Evolutionary conservation across 257 asterid species (phyloP), one percentile per base, ranked within the genome.

Genomic region (Eustoma russellianum): DNA sequence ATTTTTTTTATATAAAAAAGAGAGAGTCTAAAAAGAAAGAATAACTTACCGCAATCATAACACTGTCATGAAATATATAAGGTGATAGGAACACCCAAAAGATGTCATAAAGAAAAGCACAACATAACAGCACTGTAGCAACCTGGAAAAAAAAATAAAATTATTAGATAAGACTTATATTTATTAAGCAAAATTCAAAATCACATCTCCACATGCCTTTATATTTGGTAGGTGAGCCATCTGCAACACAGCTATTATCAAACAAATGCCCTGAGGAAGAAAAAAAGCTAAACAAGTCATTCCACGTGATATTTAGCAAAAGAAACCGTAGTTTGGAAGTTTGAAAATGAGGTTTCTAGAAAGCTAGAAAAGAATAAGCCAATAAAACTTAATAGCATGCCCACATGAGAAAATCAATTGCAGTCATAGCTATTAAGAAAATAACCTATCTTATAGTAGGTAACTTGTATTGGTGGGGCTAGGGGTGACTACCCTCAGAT

Each of bases 31-130:
- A 9, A 3, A 14, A 63, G 53, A 55, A 60, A 60, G 6, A 33
- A 34, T 57, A 50, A 65, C 97, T 76, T 70, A 92, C 98, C 49
- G 86, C 85, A 59, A 92, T 88, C 98, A 92, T 92, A 72, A 92
- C 98, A 47, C 98, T 92, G 72, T 85, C 92, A 56, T 81, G 95
- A 88, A 92, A 92, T 78, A 92, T 92, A 46, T 63, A 54, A 28
- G 98, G 98, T 19, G 98, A 92, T 44, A 88, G 79, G 85, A 92
- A 92, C 68, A 87, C 98, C 98, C 98, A 92, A 70, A 92, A 92
- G 76, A 92, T 88, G 76, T 92, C 97, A 65, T 92, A 92, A 45
- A 85, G 72, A 70, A 92, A 92, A 45, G 97, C 98, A 30, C 88
- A 82, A 48, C 97, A 79, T 63, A 92, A 77, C 63, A 92, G 90